These are phyloP conservation scores for Aegilops speltoides DNA, from an alignment of 176 grass and related monocot genomes.

Conservation along the genomic window DNA sequence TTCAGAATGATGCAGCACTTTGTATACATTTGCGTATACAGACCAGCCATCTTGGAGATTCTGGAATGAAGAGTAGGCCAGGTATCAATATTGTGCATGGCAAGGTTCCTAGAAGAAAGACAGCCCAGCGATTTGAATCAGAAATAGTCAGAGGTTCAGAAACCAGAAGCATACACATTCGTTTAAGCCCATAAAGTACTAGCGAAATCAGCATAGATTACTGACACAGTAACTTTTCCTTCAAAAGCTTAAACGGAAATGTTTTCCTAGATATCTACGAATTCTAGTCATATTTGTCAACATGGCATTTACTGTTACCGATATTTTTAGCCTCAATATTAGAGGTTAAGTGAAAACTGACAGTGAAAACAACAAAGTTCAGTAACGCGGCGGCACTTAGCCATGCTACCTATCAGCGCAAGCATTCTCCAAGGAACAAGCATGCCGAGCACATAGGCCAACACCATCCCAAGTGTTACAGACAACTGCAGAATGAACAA, in stretches of 20 bases:
- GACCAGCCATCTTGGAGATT: slow-evolving; percentile 99
- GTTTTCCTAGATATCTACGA: neutral
- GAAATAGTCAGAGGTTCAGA: neutral
- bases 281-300: neutral
- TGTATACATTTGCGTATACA: slow-evolving; percentile 1
- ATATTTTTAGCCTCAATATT: neutral
- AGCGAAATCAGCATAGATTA: neutral
- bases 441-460: slow-evolving; percentile 91
- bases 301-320: neutral
- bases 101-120: slow-evolving; percentile 61
- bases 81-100: slow-evolving; percentile 90
- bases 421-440: slow-evolving; percentile 94
- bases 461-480: slow-evolving; percentile 81
- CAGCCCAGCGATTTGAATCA: slow-evolving; percentile 21
- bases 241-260: neutral
- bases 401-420: slow-evolving; percentile 79
- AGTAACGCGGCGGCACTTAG: slow-evolving; percentile 8
- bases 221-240: neutral
- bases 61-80: slow-evolving; percentile 91
- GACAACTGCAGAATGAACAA: slow-evolving; percentile 54
- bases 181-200: neutral
- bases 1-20: slow-evolving; percentile 23
- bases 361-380: neutral
- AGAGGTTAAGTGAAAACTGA: neutral
- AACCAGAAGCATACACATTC: neutral